phyloP scores from a whole-genome alignment of 83 land plant species.

The Thuja plicata region DNA sequence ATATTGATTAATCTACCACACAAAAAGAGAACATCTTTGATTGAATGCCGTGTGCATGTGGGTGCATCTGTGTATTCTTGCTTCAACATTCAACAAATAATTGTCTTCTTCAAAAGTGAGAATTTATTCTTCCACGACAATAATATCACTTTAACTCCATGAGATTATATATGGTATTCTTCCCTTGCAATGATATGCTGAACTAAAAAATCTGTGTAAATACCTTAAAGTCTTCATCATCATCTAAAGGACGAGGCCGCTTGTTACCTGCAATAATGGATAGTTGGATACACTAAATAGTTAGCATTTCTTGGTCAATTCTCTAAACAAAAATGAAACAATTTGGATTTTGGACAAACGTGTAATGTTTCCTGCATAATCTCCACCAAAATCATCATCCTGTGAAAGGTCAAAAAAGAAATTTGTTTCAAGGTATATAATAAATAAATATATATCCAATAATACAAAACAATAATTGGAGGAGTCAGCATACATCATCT shows the following conservation, averaged over 20 bases:
- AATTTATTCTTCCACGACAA: no score
- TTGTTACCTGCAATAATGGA: not conserved
- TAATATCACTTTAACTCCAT: no score
- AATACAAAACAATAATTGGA: not conserved
- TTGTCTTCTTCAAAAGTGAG: no score
- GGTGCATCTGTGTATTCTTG: no score
- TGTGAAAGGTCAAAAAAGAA: not conserved
- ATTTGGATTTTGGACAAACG: not conserved
- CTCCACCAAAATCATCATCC: slow-evolving; percentile 15
- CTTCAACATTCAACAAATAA: no score
- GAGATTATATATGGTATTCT: no score
- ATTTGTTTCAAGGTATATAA: not conserved
- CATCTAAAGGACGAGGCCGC: not conserved
- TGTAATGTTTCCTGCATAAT: slow-evolving; percentile 11
- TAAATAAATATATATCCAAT: not conserved
- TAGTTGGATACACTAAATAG: not conserved
- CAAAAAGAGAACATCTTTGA: no score
- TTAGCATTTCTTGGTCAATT: not conserved
- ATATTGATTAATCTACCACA: no score
- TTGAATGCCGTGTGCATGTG: no score
- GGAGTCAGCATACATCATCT: not conserved
- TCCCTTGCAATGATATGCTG: not conserved
- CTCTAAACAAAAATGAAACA: not conserved
- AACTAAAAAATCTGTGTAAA: not conserved
- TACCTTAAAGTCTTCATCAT: slow-evolving; percentile 14